A percentile compares a stretch with the other conserved stretches of the same genome.
Conservation (phyloP, 2,329 filamentous ascomycete genomes). For the Coniochaeta ligniaria region DNA sequence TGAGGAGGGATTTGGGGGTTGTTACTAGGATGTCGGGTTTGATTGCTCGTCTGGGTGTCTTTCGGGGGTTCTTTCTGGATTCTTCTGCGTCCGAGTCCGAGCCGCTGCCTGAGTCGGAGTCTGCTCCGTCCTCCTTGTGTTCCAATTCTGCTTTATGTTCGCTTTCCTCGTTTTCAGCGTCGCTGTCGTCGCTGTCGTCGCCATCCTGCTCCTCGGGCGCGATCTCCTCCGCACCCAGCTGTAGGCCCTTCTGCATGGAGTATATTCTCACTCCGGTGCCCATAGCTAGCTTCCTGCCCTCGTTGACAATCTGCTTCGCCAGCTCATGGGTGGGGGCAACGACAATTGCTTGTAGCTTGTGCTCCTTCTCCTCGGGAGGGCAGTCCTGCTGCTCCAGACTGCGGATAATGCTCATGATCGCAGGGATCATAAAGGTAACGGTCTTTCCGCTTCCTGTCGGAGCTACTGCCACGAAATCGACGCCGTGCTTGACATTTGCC, state of each 20-base stretch:
- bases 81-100: background rate
- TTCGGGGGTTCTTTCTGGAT: slow-evolving; percentile 6
- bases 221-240: slow-evolving; percentile 43
- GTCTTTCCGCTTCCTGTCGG: slow-evolving; percentile 98
- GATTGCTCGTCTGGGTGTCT: slow-evolving; percentile 40
- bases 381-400: slow-evolving; percentile 34
- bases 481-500: slow-evolving; percentile 23
- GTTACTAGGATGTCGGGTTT: slow-evolving; percentile 76
- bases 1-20: slow-evolving; percentile 71
- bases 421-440: slow-evolving; percentile 81
- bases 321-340: slow-evolving; percentile 75
- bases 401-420: slow-evolving; percentile 68
- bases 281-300: slow-evolving; percentile 71
- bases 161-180: background rate
- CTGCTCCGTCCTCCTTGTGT: slow-evolving; percentile 5
- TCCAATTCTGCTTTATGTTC: slow-evolving; percentile 3
- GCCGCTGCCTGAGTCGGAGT: slow-evolving; percentile 6
- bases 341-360: slow-evolving; percentile 59
- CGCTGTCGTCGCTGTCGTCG: background rate
- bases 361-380: slow-evolving; percentile 29
- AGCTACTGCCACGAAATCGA: slow-evolving; percentile 82
- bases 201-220: slow-evolving; percentile 6
- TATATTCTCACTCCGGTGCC: slow-evolving; percentile 75
- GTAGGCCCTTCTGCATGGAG: slow-evolving; percentile 80
- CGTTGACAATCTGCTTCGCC: slow-evolving; percentile 72